These are phyloP conservation scores for Omphalotus olearius DNA, from an alignment of 1,284 basidiomycete species.

Conservation along the genomic window DNA sequence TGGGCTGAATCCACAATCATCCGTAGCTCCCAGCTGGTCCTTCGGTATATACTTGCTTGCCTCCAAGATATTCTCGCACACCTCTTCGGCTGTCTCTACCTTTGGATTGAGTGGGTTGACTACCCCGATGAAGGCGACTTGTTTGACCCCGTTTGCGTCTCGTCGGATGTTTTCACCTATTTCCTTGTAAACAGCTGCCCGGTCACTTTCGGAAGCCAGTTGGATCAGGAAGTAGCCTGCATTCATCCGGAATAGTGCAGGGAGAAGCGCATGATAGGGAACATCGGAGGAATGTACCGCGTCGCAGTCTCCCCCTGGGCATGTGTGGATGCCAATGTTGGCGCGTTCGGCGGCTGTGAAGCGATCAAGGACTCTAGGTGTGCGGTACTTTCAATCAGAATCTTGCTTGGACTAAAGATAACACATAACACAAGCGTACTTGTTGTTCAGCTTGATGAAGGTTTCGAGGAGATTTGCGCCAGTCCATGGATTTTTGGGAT, in stretches of 20 bases:
- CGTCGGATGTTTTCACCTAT: slow-evolving; percentile 5
- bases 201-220: slow-evolving; percentile 1
- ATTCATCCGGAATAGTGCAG: slow-evolving; percentile 3
- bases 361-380: slow-evolving; percentile 3
- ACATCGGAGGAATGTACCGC: slow-evolving; percentile 7
- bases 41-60: slow-evolving; percentile 5
- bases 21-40: slow-evolving; percentile 9
- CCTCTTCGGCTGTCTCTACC: slow-evolving; percentile 5
- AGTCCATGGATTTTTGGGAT: slow-evolving; percentile 7
- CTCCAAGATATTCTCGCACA: neutral
- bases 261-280: slow-evolving; percentile 6
- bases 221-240: slow-evolving; percentile 11
- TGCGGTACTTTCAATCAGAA: neutral
- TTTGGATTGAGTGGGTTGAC: slow-evolving; percentile 3
- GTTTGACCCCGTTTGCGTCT: slow-evolving; percentile 7
- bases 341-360: slow-evolving; percentile 4
- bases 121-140: slow-evolving; percentile 7
- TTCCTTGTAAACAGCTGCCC: slow-evolving; percentile 1
- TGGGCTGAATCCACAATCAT: slow-evolving; percentile 9
- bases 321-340: slow-evolving; percentile 11
- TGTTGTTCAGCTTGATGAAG: slow-evolving; percentile 6
- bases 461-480: slow-evolving; percentile 4
- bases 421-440: neutral
- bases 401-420: neutral
- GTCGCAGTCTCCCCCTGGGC: slow-evolving; percentile 8